Percentiles rank a stretch among this genome's conserved stretches.
Conservation (phyloP, 257 asterid genomes). For the Thymus mandschuricus region DNA sequence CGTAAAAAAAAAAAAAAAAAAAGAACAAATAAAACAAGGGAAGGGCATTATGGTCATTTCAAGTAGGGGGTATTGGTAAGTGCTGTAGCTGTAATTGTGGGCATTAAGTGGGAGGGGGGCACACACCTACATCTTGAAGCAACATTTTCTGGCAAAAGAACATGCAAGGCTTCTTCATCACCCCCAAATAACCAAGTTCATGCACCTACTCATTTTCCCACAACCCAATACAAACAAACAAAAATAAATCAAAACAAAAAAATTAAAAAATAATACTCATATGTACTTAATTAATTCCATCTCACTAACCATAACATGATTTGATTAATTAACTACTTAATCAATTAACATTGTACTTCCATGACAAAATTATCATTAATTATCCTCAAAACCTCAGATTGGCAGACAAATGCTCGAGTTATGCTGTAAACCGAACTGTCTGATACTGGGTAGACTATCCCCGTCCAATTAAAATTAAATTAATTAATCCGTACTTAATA, state of each 20-base stretch:
- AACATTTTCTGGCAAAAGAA: conserved; percentile 57
- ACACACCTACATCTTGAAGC: conserved; percentile 48
- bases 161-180: conserved; percentile 45
- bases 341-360: conserved; percentile 22
- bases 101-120: conserved; percentile 41
- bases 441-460: conserved; percentile 28
- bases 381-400: conserved; percentile 27
- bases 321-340: not conserved
- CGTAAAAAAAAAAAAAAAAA: not conserved
- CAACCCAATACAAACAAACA: conserved; percentile 19
- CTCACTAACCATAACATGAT: not conserved
- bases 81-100: conserved; percentile 34
- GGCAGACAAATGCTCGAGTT: conserved; percentile 42
- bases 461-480: conserved; percentile 9
- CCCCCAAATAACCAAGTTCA: conserved; percentile 43
- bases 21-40: not conserved
- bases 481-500: not conserved
- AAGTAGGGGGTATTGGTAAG: not conserved
- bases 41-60: conserved; percentile 32
- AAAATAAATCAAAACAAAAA: not conserved
- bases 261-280: not conserved
- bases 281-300: conserved; percentile 17
- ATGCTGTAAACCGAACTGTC: conserved; percentile 35
- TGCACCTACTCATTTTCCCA: conserved; percentile 45
- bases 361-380: conserved; percentile 33